Evolutionary conservation across 768 basidiomycete genomes (phyloP).

Genomic region (Leucogyrophana mollusca): DNA sequence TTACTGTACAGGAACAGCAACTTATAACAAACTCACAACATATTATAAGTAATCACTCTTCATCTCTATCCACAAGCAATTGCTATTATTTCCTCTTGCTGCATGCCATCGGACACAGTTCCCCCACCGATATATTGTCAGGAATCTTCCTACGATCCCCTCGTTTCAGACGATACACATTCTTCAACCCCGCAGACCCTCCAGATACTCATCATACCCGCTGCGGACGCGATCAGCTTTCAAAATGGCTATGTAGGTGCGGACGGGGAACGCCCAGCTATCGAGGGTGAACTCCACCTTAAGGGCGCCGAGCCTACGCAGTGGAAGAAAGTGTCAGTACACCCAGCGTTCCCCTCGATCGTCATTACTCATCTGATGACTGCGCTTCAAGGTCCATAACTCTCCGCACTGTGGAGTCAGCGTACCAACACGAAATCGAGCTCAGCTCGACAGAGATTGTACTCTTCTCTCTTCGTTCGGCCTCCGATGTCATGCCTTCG

Average conservation of each 20-base stretch:
- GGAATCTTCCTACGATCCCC: constrained; percentile 30
- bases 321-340: constrained; percentile 72
- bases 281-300: constrained; percentile 86
- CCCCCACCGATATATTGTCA: constrained; percentile 67
- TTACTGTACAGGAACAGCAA: no score
- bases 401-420: constrained; percentile 65
- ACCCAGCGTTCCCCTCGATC: constrained; percentile 11
- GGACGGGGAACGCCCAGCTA: constrained; percentile 76
- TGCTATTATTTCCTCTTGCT: neutral
- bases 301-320: constrained; percentile 60
- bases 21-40: no score
- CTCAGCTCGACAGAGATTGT: constrained; percentile 57
- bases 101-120: constrained; percentile 37
- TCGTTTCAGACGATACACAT: constrained; percentile 15
- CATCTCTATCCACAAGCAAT: no score
- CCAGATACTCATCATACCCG: constrained; percentile 76
- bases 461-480: constrained; percentile 45
- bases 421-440: constrained; percentile 62
- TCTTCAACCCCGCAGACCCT: constrained; percentile 31
- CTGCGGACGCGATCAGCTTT: constrained; percentile 68
- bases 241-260: constrained; percentile 86
- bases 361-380: constrained; percentile 3
- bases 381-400: constrained; percentile 52
- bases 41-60: no score
- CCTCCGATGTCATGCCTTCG: constrained; percentile 47